phyloP scores from a whole-genome alignment of 2,329 filamentous ascomycete species.

The Nigrograna mackinnonii region DNA sequence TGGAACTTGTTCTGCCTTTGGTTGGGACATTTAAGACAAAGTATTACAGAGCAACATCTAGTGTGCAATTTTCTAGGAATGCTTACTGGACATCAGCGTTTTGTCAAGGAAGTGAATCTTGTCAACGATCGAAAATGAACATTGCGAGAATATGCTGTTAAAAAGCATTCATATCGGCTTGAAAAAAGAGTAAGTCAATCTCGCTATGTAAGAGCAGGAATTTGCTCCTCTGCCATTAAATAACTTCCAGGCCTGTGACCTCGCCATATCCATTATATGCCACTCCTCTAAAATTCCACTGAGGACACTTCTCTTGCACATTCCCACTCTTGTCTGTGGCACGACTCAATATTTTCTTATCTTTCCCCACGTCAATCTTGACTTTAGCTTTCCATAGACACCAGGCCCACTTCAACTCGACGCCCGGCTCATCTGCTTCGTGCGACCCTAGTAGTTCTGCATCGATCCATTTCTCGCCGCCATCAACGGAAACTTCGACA shows the following conservation, averaged over 20 bases:
- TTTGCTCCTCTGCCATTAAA: too few species aligned
- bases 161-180: too few species aligned
- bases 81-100: too few species aligned
- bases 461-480: conserved; percentile 54
- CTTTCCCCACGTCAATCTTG: conserved; percentile 44
- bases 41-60: too few species aligned
- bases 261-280: conserved; percentile 65
- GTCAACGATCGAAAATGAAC: too few species aligned
- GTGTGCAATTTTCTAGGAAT: too few species aligned
- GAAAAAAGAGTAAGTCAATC: too few species aligned
- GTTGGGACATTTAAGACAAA: too few species aligned
- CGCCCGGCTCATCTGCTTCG: conserved; percentile 12
- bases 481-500: conserved; percentile 58
- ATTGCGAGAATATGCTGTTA: too few species aligned
- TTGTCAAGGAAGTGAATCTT: too few species aligned
- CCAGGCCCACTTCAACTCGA: conserved; percentile 59
- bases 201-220: too few species aligned
- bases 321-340: conserved; percentile 60
- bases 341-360: conserved; percentile 54
- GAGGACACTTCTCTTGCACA: conserved; percentile 50
- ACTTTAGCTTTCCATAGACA: conserved; percentile 56
- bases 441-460: conserved; percentile 41
- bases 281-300: conserved; percentile 64
- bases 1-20: too few species aligned
- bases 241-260: conserved; percentile 52